Percentiles rank a stretch among this genome's conserved stretches.
Conservation (phyloP, 805 yeast species). For the Blastobotrys attinorum region DNA sequence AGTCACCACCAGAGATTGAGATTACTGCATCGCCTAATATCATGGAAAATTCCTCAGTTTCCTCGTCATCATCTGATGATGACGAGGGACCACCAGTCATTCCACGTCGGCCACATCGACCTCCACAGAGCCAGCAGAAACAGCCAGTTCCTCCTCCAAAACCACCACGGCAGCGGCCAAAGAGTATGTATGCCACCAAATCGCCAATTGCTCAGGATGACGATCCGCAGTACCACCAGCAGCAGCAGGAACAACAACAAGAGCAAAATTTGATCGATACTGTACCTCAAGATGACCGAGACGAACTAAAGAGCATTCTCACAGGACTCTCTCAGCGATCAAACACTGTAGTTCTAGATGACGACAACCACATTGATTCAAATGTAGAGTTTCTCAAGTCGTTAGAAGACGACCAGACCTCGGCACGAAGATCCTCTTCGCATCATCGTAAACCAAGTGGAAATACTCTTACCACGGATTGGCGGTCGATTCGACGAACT, state of each 20-base stretch:
- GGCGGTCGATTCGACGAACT: neutral
- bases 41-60: slow-evolving; percentile 2
- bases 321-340: slow-evolving; percentile 28
- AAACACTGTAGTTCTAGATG: slow-evolving; percentile 28
- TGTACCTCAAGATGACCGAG: slow-evolving; percentile 14
- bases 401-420: slow-evolving; percentile 17
- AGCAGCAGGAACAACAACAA: too few relatives aligned
- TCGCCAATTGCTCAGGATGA: too few relatives aligned
- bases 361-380: slow-evolving; percentile 25
- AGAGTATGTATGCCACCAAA: slow-evolving; percentile 1
- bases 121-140: neutral
- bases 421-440: neutral
- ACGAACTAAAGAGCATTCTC: slow-evolving; percentile 27
- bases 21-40: neutral
- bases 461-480: neutral
- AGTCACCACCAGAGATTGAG: too few relatives aligned
- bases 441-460: slow-evolving; percentile 9
- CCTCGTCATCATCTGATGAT: slow-evolving; percentile 5
- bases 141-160: too few relatives aligned
- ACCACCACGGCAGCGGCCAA: slow-evolving; percentile 4
- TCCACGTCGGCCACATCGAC: neutral
- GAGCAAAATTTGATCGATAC: slow-evolving; percentile 6
- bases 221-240: too few relatives aligned
- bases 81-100: neutral
- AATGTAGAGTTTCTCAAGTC: slow-evolving; percentile 31